Evolutionary conservation across 768 basidiomycete species (phyloP), one percentile per base, ranked within the genome.

Genomic region (Suillus spraguei): DNA sequence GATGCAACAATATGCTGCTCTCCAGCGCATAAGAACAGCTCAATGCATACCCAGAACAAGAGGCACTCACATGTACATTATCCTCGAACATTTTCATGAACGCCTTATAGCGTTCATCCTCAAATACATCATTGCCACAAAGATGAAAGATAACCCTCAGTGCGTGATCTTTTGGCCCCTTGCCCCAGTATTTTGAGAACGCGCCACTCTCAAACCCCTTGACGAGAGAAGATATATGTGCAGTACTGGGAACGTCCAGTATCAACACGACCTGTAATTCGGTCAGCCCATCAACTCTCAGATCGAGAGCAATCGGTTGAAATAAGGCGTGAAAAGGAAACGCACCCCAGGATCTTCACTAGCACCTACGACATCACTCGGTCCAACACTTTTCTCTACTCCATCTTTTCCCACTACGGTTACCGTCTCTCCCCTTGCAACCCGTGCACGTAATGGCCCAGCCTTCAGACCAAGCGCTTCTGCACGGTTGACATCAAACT

Each of bases 61-160:
- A 60, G 64, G 14, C 10, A 78, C 86, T 53, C 69, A 97, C 91
- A 69, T 91, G 79, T 7, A 83, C 82, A 35, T 82, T 75, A 5
- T 82, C 69, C 3, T 84, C 82, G 68, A 95, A 94, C 0, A 80
- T 78, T 35, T 79, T 74, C 87, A 96, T 89, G 78, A 97, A 94
- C 1, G 77, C 70, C 64, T 83, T 81, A 73, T 96, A 97, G 59
- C 83, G 76, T 42, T 80, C 71, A 68, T 95, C 86, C 70, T 88
- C 86, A 39, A 93, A 72, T 10, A 97, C 91, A 38, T 38, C 49
- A 49, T 49, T 32, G 49, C 49, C 49, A 28, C 49, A 49, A 32
- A 49, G 49, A 49, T 49, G 49, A 49, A 49, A 49, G 24, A 49
- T 16, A 49, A 28, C 49, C 24, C 49, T 49, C 24, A 49, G 8